Evolutionary conservation across 2,329 filamentous ascomycete species (phyloP).

Genomic region (Aspergillus oerlinghausenensis): DNA sequence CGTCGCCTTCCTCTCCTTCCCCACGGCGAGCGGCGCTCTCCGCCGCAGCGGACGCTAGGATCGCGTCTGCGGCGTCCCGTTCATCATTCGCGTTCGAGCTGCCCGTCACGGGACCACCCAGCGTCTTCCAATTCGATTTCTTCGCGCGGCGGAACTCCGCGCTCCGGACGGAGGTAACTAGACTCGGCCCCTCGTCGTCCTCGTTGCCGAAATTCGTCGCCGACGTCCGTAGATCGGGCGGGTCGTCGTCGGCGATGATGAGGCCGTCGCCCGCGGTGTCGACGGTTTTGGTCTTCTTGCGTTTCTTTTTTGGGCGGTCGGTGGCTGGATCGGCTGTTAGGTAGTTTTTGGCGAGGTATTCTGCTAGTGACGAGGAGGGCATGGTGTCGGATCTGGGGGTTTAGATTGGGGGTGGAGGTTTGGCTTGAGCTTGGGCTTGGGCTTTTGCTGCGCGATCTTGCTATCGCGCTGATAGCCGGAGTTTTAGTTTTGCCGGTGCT

Average conservation of each 20-base stretch:
- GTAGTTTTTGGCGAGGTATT: constrained; percentile 89
- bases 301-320: constrained; percentile 52
- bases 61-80: constrained; percentile 69
- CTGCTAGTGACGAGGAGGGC: constrained; percentile 57
- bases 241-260: constrained; percentile 41
- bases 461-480: not conserved
- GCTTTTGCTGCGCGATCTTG: not conserved
- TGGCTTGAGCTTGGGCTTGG: not conserved
- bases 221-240: constrained; percentile 30
- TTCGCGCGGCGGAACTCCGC: constrained; percentile 66
- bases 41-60: constrained; percentile 66
- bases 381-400: constrained; percentile 35
- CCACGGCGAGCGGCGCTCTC: constrained; percentile 55
- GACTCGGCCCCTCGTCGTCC: constrained; percentile 33
- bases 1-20: constrained; percentile 45
- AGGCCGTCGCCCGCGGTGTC: constrained; percentile 39
- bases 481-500: not conserved
- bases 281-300: constrained; percentile 49
- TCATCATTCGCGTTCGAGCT: constrained; percentile 37
- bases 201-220: constrained; percentile 23
- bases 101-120: constrained; percentile 45
- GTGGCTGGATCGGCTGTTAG: constrained; percentile 59
- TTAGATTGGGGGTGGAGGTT: not conserved
- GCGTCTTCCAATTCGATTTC: constrained; percentile 73
- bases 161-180: constrained; percentile 23